phyloP scores from a whole-genome alignment of 1,284 basidiomycete species.

The Apiotrichum sp. region DNA sequence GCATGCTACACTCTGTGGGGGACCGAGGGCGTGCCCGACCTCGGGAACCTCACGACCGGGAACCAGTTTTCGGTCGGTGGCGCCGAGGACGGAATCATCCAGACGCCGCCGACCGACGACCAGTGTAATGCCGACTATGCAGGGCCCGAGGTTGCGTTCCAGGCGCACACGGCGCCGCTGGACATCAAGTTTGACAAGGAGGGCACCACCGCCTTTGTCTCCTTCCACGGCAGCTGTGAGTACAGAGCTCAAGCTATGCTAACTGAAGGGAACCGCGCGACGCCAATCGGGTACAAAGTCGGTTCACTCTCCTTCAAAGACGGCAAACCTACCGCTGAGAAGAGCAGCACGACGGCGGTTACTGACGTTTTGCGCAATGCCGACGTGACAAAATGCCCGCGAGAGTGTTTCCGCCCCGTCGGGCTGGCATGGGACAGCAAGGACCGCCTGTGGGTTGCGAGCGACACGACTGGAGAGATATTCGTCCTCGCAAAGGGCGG shows the following conservation, averaged over 20 bases:
- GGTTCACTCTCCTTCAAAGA: not conserved
- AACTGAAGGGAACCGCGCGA: constrained; percentile 10
- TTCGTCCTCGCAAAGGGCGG: constrained; percentile 1
- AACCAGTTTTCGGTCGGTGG: constrained; percentile 3
- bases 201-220: constrained; percentile 6
- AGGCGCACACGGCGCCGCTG: constrained; percentile 13
- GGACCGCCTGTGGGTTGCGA: constrained; percentile 7
- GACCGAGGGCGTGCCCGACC: constrained; percentile 1
- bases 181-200: constrained; percentile 10
- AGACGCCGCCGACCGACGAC: not conserved
- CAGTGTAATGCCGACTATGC: constrained; percentile 5
- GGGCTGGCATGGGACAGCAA: constrained; percentile 8
- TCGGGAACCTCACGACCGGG: constrained; percentile 2
- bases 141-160: constrained; percentile 4
- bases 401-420: constrained; percentile 11
- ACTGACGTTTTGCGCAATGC: constrained; percentile 3
- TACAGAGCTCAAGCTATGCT: not conserved
- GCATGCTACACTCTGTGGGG: constrained; percentile 10
- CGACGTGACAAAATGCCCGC: constrained; percentile 6
- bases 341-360: not conserved
- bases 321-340: not conserved
- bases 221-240: constrained; percentile 16
- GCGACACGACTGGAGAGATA: constrained; percentile 13
- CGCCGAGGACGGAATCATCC: not conserved
- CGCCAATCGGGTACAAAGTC: constrained; percentile 8